Evolutionary conservation across 257 asterid genomes (phyloP).

Genomic region (Solanum neorickii): DNA sequence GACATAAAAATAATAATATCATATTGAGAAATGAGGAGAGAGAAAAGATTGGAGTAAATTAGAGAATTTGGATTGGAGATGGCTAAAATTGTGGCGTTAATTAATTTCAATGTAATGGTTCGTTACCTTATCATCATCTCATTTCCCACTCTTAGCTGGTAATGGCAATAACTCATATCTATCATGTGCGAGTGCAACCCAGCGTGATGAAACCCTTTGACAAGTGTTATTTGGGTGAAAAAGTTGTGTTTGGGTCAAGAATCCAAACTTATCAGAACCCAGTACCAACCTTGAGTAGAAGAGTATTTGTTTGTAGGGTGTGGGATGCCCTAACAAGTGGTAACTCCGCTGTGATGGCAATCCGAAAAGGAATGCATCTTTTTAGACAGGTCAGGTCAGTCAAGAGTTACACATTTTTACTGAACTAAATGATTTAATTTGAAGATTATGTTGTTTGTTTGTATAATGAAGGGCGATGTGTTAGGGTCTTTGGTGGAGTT

Average conservation of each 20-base stretch:
- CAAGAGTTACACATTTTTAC: background rate
- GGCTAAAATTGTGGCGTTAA: background rate
- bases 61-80: too few species aligned
- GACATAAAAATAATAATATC: too few species aligned
- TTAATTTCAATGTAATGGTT: background rate
- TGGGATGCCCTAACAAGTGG: constrained; percentile 79
- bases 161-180: background rate
- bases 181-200: background rate
- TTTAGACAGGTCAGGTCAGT: constrained; percentile 69
- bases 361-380: constrained; percentile 79
- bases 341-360: constrained; percentile 40
- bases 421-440: background rate
- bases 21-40: too few species aligned
- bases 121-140: background rate
- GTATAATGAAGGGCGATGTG: constrained; percentile 64
- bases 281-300: constrained; percentile 27
- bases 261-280: constrained; percentile 8
- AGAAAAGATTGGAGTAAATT: too few species aligned
- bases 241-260: constrained; percentile 1
- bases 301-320: constrained; percentile 53
- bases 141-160: background rate
- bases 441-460: background rate
- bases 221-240: background rate
- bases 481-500: constrained; percentile 69
- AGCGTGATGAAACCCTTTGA: background rate